Evolutionary conservation across 2,329 filamentous ascomycete genomes (phyloP), one percentile per base, ranked within the genome.

Genomic region (Allantophomopsis cytisporea): DNA sequence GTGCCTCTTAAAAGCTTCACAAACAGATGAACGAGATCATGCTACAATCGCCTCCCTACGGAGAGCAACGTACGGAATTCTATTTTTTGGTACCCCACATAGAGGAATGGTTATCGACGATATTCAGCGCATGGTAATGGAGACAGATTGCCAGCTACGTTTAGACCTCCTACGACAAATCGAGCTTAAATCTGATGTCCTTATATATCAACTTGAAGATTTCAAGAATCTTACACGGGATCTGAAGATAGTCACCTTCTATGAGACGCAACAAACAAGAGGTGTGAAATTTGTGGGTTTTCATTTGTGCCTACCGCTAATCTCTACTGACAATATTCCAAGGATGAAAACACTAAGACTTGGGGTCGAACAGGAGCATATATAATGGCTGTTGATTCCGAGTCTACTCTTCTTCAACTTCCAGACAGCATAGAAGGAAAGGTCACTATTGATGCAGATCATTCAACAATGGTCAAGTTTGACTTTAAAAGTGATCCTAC

Each of bases 71-170:
- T 59, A 55, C 42, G 55, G 45, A 13, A 56, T 61, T 18, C 38
- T 62, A 7, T 59, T 61, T 42, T 58, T 60, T 37, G 56, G 54
- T 10, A 60, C 55, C 2, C 59, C 59, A 5, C 59, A 61, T 39
- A 49, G 43, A 40, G 51, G 51, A 12, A 38, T 54, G 16, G 37
- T 51, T 13, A 40, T 52, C 10, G 43, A 50, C 20, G 50, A 51
- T 36, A 50, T 53, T 21, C 40, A 44, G 30, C 35, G 39, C 23
- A 53, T 47, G 38, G 13, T 28, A 49, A 14, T 31, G 33, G 7
- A 8, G 35, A 43, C 16, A 37, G n/a, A n/a, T n/a, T n/a, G n/a
- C n/a, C n/a, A n/a, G n/a, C n/a, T n/a, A n/a, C n/a, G n/a, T n/a
- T n/a, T n/a, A n/a, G n/a, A n/a, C n/a, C n/a, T n/a, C n/a, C n/a